phyloP scores from a whole-genome alignment of 768 basidiomycete species.

The Boletus tomentosulus region DNA sequence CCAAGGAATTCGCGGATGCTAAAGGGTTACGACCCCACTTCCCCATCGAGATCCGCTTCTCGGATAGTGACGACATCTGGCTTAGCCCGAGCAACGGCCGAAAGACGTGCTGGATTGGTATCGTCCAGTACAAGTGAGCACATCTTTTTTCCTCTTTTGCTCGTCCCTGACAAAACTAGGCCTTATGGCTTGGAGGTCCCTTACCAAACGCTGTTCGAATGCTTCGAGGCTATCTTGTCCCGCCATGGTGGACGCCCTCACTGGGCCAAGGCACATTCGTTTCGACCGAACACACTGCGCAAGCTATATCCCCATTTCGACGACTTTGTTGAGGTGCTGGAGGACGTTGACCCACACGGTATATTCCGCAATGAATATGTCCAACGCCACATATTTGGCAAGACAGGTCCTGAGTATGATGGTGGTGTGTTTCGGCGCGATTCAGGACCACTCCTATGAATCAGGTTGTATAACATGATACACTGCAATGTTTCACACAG shows the following conservation, averaged over 20 bases:
- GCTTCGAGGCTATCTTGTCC: conserved; percentile 68
- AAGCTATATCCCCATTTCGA: conserved; percentile 77
- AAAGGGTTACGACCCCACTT: conserved; percentile 85
- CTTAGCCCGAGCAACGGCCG: conserved; percentile 82
- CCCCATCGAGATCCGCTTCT: conserved; percentile 89
- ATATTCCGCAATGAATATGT: conserved; percentile 88
- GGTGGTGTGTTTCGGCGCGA: conserved; percentile 45
- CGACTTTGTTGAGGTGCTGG: conserved; percentile 65
- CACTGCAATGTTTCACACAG: not conserved
- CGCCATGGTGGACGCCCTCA: conserved; percentile 81
- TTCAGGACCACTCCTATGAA: conserved; percentile 9
- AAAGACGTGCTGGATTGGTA: conserved; percentile 90
- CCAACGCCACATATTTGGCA: conserved; percentile 79
- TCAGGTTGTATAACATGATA: not conserved
- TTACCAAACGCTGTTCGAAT: conserved; percentile 71
- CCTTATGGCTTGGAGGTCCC: conserved; percentile 83
- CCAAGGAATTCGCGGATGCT: conserved; percentile 59
- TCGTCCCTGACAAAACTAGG: conserved; percentile 37
- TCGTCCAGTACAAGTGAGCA: conserved; percentile 91
- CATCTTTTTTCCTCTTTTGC: not conserved
- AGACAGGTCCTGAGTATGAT: conserved; percentile 36
- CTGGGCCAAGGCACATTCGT: conserved; percentile 90
- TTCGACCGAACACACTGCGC: conserved; percentile 61
- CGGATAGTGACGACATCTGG: conserved; percentile 89
- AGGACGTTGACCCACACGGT: conserved; percentile 67